Conservation (phyloP, 2,329 filamentous ascomycete species). For the Botrytis squamosa region DNA sequence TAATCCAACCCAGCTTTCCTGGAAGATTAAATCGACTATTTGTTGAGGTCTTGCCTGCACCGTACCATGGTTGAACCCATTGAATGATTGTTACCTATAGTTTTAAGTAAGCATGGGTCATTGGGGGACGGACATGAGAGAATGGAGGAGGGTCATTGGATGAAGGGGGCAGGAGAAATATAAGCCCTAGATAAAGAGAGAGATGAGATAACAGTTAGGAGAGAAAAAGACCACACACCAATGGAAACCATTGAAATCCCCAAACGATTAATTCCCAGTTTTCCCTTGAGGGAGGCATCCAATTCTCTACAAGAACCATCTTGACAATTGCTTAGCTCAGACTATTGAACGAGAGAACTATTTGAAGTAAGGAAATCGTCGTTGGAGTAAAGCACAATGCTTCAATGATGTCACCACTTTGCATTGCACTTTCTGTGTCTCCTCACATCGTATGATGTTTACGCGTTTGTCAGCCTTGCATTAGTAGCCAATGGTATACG, state of each 20-base stretch:
- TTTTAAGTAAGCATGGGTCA: background rate
- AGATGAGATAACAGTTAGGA: background rate
- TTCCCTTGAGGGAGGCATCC: constrained; percentile 56
- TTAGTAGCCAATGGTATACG: background rate
- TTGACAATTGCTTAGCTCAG: background rate
- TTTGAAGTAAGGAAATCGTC: background rate
- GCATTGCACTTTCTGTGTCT: background rate
- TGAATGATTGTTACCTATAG: constrained; percentile 69
- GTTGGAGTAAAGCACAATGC: background rate
- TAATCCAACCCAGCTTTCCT: constrained; percentile 81
- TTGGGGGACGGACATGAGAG: background rate
- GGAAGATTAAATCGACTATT: constrained; percentile 77
- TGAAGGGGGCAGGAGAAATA: background rate
- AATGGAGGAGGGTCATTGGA: background rate
- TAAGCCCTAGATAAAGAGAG: background rate
- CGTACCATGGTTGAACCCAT: constrained; percentile 76
- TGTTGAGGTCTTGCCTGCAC: constrained; percentile 87
- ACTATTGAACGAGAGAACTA: background rate
- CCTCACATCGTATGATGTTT: background rate
- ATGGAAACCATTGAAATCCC: constrained; percentile 49
- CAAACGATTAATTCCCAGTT: constrained; percentile 55
- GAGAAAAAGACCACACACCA: constrained; percentile 44
- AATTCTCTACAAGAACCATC: constrained; percentile 37
- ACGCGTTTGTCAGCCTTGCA: constrained; percentile 4
- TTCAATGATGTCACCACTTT: constrained; percentile 26